phyloP scores from a whole-genome alignment of 2,329 filamentous ascomycete species.

The Exutisphaerella laricina region DNA sequence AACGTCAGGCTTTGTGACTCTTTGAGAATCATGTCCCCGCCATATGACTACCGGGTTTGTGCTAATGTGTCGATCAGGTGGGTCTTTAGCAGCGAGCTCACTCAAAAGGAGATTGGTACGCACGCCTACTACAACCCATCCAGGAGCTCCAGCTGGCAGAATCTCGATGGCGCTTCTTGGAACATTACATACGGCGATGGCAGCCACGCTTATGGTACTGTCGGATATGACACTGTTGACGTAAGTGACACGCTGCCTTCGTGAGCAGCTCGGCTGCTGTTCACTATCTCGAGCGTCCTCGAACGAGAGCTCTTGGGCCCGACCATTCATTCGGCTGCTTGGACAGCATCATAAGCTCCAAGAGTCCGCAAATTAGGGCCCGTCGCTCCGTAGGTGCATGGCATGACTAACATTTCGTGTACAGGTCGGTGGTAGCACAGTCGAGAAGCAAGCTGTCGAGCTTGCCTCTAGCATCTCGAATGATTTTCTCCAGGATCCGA shows the following conservation, averaged over 20 bases:
- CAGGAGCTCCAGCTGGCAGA: constrained; percentile 48
- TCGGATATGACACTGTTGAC: constrained; percentile 62
- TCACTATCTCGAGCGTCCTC: too few relatives aligned
- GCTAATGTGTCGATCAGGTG: constrained; percentile 44
- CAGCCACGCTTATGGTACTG: constrained; percentile 57
- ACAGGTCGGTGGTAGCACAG: constrained; percentile 61
- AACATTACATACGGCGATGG: constrained; percentile 64
- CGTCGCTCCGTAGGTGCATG: too few relatives aligned
- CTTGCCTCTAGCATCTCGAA: constrained; percentile 55
- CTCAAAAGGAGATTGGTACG: constrained; percentile 39
- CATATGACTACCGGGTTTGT: background rate
- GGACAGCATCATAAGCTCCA: too few relatives aligned
- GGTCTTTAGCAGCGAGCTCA: constrained; percentile 62
- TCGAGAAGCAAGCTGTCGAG: constrained; percentile 60
- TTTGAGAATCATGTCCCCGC: background rate
- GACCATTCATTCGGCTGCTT: too few relatives aligned
- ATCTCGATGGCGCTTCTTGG: constrained; percentile 50
- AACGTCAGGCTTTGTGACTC: background rate
- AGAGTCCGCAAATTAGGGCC: too few relatives aligned
- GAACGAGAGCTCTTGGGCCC: too few relatives aligned
- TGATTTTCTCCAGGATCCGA: constrained; percentile 55
- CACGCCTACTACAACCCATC: constrained; percentile 53
- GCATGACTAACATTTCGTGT: too few relatives aligned
- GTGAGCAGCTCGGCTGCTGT: too few relatives aligned
- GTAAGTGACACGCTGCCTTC: too few relatives aligned